Evolutionary conservation across 495 filamentous ascomycete genomes (phyloP).

Genomic region (Neurospora sublineolata): DNA sequence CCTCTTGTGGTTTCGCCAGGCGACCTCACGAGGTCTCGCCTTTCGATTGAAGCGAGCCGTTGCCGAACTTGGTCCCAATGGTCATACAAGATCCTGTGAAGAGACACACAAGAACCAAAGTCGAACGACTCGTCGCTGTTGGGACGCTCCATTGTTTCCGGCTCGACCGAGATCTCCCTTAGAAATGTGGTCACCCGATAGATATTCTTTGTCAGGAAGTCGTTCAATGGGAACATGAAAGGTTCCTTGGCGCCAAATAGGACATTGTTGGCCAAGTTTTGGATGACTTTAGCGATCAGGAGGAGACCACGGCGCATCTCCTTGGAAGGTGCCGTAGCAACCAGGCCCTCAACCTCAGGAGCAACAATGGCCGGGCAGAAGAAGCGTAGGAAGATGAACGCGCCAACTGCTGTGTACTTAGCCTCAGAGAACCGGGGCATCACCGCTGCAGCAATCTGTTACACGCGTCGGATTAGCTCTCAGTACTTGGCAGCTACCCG

Average conservation of each 20-base stretch:
- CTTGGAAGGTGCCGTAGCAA: conserved; percentile 44
- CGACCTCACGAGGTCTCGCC: conserved; percentile 39
- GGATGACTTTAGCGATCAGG: conserved; percentile 56
- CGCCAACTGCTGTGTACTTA: conserved; percentile 59
- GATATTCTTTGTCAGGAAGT: conserved; percentile 53
- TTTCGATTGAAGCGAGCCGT: conserved; percentile 45
- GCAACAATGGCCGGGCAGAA: conserved; percentile 60
- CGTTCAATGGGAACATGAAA: conserved; percentile 56
- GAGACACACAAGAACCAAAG: conserved; percentile 52
- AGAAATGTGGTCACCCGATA: conserved; percentile 51
- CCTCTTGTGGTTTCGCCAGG: conserved; percentile 34
- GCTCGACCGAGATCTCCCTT: conserved; percentile 45
- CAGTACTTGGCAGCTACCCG: neutral
- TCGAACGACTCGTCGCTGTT: conserved; percentile 45
- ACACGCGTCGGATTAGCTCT: neutral
- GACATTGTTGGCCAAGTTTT: conserved; percentile 59
- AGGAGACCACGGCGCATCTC: conserved; percentile 54
- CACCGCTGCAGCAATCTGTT: conserved; percentile 44
- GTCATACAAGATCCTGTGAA: conserved; percentile 56
- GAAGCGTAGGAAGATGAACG: conserved; percentile 58
- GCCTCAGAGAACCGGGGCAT: conserved; percentile 49
- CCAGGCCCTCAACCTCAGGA: conserved; percentile 53
- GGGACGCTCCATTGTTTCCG: conserved; percentile 21
- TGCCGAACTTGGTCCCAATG: conserved; percentile 57
- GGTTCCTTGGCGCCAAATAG: conserved; percentile 59